Base-by-base conservation (phyloP, 345 rosid genomes). In the Cochlearia excelsa region DNA sequence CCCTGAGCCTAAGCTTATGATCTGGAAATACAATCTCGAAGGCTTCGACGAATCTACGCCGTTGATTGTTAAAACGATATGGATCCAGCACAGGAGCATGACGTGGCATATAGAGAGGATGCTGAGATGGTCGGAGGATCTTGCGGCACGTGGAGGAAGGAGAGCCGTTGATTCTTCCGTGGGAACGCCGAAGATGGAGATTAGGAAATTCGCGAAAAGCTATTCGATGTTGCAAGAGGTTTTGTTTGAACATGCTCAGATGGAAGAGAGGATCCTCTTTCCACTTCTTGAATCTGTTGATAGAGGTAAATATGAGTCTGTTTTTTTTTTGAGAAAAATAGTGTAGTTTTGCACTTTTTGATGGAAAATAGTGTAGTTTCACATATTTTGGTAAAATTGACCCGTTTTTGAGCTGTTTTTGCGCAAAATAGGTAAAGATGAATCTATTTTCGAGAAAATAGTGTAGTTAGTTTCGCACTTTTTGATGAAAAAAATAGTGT, bases 161-260 rank as follows among this genome's bases (percentile, higher is more conserved):
- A 74, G 28, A 71, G 72, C 75, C 1, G 80, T 37, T 6, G 84
- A 86, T 80, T 90, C 90, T 31, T 54, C 78, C 3, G 76, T 77
- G 57, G 94, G 94, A 31, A 86, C 75, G 2, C 82, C 81, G 6
- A 77, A 57, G 69, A 86, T 86, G 90, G 94, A 86, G 81, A 64
- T 80, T 9, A 77, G 63, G 61, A 86, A 86, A 61, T 83, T 86
- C 7, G 79, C 61, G 3, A 76, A 71, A 71, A 74, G 80, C 45
- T 83, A 86, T 11, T 53, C 81, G 0, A 74, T 68, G 75, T 30
- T 86, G 57, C 77, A 81, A 47, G 94, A 86, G 71, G 8, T 86
- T 41, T 70, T 86, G 94, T 26, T 86, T 7, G 94, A 86, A 31
- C 90, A 86, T 59, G 94, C 90, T 60, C 94, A 77, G 49, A 83